Base-by-base conservation (phyloP, 2,329 filamentous ascomycete genomes). In the Hymenoscyphus albidus region DNA sequence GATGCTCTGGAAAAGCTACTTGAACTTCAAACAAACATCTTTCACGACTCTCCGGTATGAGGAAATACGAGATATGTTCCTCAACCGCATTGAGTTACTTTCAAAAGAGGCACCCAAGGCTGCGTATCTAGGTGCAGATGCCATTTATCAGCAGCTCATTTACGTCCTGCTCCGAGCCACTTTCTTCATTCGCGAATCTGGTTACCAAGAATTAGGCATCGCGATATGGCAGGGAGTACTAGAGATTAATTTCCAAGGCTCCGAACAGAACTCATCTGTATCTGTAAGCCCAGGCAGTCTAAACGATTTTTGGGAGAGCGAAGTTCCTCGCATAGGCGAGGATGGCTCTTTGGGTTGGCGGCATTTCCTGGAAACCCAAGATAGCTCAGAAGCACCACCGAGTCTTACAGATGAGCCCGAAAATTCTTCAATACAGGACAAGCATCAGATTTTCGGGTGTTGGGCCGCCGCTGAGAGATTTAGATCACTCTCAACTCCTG, bases 281-380 rank as follows among this genome's bases (percentile, higher is more conserved):
- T 32, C 44, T 10, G 62, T 71, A 12, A 69, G 68, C n/a, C 58
- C 69, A 10, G 68, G 70, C 5, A 59, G 80, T 0, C 90, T 97
- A 67, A 80, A 84, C 58, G 82, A 88, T 2, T 97, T 95, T 68
- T 98, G 95, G 95, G 92, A 97, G 65, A 91, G 87, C 64, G 94
- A 97, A 73, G 82, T 86, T 0, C 80, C 90, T 0, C 85, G 94
- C 5, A 83, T 97, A 62, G 94, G 94, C 10, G 94, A 98, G 70
- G 72, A 77, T 0, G 81, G 80, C 1, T 88, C 92, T 2, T 80
- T 82, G 66, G 92, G 93, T 0, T 97, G 93, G 93, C 74, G 72
- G 1, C 72, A 78, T n/a, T 87, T 81, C 69, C 76, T 79, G 14
- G 72, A 75, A n/a, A 72, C 70, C 16, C 73, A 14, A 65, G 74